Conservation (phyloP, 768 basidiomycete species). For the Phlebiopsis flavidoalba region DNA sequence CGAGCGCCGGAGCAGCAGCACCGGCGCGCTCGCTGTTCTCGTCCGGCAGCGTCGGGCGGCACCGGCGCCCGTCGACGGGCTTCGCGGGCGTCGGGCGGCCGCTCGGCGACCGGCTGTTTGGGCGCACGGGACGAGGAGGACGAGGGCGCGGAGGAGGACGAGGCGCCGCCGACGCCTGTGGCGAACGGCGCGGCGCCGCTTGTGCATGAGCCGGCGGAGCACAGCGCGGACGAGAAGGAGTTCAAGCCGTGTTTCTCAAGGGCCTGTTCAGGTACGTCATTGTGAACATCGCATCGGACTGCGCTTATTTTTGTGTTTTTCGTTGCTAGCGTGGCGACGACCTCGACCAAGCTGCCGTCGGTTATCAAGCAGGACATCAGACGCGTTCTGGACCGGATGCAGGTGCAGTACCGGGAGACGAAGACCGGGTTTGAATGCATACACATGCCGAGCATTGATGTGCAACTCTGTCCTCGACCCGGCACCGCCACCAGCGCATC, state of each 20-base stretch:
- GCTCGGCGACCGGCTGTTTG: constrained; percentile 42
- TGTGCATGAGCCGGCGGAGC: constrained; percentile 31
- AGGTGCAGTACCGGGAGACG: constrained; percentile 89
- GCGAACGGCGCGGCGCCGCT: constrained; percentile 17
- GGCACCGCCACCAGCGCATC: constrained; percentile 27
- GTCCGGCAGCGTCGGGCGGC: constrained; percentile 55
- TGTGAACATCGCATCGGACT: not conserved
- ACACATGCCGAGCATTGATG: constrained; percentile 89
- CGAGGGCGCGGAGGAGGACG: constrained; percentile 30
- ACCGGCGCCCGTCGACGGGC: constrained; percentile 69
- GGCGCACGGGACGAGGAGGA: constrained; percentile 43
- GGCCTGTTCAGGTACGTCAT: constrained; percentile 81
- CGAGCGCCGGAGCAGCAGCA: constrained; percentile 67
- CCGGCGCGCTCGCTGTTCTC: constrained; percentile 57
- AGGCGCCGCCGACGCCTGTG: constrained; percentile 33
- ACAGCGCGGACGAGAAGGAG: constrained; percentile 57
- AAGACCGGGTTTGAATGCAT: constrained; percentile 95
- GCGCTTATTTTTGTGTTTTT: constrained; percentile 6
- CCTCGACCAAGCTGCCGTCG: constrained; percentile 81
- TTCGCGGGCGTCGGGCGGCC: constrained; percentile 34
- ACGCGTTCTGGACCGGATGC: constrained; percentile 88
- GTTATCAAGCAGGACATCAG: constrained; percentile 81
- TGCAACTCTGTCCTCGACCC: constrained; percentile 61
- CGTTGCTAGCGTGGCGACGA: constrained; percentile 82
- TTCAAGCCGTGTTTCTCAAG: constrained; percentile 93